phyloP scores from a whole-genome alignment of 345 rosid species.

The Pelargonium nanum region DNA sequence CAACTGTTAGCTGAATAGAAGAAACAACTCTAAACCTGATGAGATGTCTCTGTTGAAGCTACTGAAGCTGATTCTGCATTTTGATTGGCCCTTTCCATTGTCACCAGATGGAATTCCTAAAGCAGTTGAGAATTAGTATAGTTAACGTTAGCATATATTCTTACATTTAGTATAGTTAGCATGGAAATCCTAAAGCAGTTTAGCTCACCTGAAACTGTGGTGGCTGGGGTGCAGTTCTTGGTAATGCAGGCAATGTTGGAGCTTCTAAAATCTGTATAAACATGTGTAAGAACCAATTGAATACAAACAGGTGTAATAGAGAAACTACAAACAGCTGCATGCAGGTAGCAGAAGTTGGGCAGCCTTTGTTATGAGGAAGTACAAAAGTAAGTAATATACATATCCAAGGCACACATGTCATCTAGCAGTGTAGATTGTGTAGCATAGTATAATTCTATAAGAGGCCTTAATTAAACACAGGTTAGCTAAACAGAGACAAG shows the following conservation, averaged over 20 bases:
- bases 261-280: constrained; percentile 58
- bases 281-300: not conserved
- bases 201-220: constrained; percentile 72
- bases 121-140: constrained; percentile 7
- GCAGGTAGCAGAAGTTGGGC: not conserved
- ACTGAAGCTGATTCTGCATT: constrained; percentile 74
- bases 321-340: not conserved
- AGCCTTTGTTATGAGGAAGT: no score
- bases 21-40: constrained; percentile 35
- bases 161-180: no score
- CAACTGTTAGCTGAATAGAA: not conserved
- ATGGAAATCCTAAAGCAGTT: constrained; percentile 65
- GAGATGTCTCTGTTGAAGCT: constrained; percentile 62
- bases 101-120: constrained; percentile 87
- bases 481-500: no score
- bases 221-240: constrained; percentile 63
- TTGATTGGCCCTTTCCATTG: constrained; percentile 68
- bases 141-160: not conserved
- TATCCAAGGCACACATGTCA: no score
- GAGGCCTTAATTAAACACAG: no score
- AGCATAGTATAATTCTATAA: no score
- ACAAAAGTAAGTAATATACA: no score
- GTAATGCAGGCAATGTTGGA: constrained; percentile 48
- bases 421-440: no score
- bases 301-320: not conserved